phyloP scores from a whole-genome alignment of 1,284 basidiomycete genomes.

The Dichomitus squalens region DNA sequence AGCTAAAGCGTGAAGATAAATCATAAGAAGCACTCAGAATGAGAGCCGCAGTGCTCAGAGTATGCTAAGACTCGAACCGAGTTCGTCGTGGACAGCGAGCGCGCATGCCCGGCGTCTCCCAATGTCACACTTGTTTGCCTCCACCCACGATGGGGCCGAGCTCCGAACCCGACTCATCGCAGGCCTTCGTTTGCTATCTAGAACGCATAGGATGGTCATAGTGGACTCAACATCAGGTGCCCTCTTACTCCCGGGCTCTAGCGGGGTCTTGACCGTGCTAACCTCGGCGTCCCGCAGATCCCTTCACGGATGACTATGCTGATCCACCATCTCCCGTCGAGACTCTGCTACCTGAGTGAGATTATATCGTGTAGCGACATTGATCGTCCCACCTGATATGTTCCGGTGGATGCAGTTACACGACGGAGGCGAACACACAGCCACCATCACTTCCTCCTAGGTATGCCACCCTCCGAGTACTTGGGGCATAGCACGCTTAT shows the following conservation, averaged over 20 bases:
- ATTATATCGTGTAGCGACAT: too few species aligned
- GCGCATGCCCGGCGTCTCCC: neutral
- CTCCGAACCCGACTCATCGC: neutral
- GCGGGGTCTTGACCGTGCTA: neutral
- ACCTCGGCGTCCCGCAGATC: constrained; percentile 8
- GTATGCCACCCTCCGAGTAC: constrained; percentile 1
- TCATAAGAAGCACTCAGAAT: too few species aligned
- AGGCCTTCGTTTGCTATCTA: neutral
- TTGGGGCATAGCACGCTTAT: neutral
- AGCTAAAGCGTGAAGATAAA: neutral
- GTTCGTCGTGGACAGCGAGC: neutral
- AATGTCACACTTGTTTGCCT: neutral
- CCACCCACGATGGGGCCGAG: constrained; percentile 1
- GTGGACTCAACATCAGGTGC: neutral
- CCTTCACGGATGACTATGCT: constrained; percentile 19
- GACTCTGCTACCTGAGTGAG: constrained; percentile 23
- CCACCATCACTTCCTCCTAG: constrained; percentile 14
- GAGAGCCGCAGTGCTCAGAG: neutral
- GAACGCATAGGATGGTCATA: neutral
- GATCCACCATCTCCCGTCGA: constrained; percentile 20
- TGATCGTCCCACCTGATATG: neutral
- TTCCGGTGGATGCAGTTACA: constrained; percentile 10
- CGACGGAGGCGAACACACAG: constrained; percentile 3
- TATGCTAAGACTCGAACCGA: neutral
- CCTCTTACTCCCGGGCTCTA: neutral